Evolutionary conservation across 352 stramenopile species (phyloP).

Genomic region (Globisporangium heterothallicum): DNA sequence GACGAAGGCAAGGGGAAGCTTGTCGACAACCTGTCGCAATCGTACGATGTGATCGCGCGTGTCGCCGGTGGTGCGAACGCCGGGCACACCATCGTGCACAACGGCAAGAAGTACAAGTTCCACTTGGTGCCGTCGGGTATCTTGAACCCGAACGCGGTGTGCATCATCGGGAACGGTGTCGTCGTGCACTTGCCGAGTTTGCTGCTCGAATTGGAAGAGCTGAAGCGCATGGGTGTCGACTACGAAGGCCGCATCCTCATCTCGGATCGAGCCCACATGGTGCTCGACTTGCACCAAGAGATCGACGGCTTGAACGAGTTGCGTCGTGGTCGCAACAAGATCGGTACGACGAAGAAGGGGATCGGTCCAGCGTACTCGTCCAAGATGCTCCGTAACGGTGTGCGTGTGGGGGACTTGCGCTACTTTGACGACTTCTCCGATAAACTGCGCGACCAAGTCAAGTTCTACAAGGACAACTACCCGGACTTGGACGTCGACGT

Average conservation of each 20-base stretch:
- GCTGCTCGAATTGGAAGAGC: constrained; percentile 91
- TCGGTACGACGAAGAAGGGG: constrained; percentile 98
- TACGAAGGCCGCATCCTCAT: constrained; percentile 94
- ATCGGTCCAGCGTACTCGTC: constrained; percentile 98
- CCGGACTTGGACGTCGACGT: constrained; percentile 71
- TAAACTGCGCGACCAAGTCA: constrained; percentile 89
- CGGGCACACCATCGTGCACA: constrained; percentile 98
- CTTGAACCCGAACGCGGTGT: constrained; percentile 92
- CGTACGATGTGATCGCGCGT: constrained; percentile 96
- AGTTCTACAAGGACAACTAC: constrained; percentile 90
- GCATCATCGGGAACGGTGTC: constrained; percentile 98
- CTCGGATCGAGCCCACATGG: constrained; percentile 97
- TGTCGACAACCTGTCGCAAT: constrained; percentile 90
- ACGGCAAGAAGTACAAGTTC: constrained; percentile 99
- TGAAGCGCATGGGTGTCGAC: constrained; percentile 87
- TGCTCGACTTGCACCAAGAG: constrained; percentile 98
- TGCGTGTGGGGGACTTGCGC: constrained; percentile 95
- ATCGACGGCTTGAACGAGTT: constrained; percentile 83
- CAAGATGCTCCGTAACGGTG: constrained; percentile 98
- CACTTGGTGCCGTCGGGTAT: constrained; percentile 98
- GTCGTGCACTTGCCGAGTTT: constrained; percentile 97
- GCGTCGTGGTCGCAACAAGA: constrained; percentile 93
- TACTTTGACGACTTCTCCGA: constrained; percentile 87
- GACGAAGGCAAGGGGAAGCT: constrained; percentile 99
- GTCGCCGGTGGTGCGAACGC: constrained; percentile 98